Evolutionary conservation across 176 grass and related monocot species (phyloP), one percentile per base, ranked within the genome.

Genomic region (maize (Zea mays)): DNA sequence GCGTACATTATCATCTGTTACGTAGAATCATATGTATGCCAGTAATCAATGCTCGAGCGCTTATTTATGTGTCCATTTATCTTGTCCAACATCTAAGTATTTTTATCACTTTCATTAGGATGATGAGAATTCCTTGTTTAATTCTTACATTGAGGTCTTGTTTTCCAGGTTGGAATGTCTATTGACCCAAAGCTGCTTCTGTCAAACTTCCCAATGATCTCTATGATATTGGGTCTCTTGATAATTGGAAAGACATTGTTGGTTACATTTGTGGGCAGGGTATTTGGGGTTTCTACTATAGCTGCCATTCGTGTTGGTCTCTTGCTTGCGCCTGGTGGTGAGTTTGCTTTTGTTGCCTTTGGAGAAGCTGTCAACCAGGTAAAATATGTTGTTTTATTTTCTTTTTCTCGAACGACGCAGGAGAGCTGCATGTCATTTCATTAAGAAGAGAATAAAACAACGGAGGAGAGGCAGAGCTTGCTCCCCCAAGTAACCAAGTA

Each of bases 321-420:
- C 83, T 65, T 99, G 75, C 96, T 99, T 78, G 96, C 96, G 62
- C 96, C 96, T 86, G 96, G 96, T 56, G 96, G 96, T 75, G 96
- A 99, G 79, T 99, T 99, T 81, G 96, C 96, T 85, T 99, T 99
- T 90, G 96, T 99, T 84, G 96, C 96, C 71, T 99, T 99, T 69
- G 96, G 96, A 48, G 96, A 99, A 50, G 92, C 96, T 21, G 96
- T 99, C 58, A 99, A 99, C 75, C 96, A 99, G 96, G 96, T 99
- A 65, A 35, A 38, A 68, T 62, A 48, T 72, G 64, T 54, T 58
- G 16, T 75, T 57, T 86, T 48, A 16, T 66, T 71, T 80, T 79
- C 35, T 83, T 36, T 69, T 13, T 77, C 78, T 69, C 12, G 0
- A 57, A 20, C n/a, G 3, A 21, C 10, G 55, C 55, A 57, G 7